Base-by-base conservation (phyloP, 2,329 filamentous ascomycete genomes). In the Leptographium flavum region DNA sequence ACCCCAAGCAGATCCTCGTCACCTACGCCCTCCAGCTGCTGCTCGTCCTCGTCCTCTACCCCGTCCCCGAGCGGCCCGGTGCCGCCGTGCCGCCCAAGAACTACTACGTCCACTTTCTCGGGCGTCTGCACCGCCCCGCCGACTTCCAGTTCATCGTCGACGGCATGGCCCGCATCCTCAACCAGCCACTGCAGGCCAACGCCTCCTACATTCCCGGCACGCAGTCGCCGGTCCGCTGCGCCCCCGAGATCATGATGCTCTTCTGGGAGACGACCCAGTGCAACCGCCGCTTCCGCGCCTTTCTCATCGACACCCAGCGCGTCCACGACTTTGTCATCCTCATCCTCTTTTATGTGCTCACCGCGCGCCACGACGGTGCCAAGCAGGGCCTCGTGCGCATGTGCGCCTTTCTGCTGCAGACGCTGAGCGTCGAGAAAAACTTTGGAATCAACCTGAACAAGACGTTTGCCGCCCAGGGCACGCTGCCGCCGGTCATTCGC, bases 141-240 rank as follows among this genome's bases (percentile, higher is more conserved):
- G 92, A 98, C 60, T 96, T 98, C 57, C 92, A 98, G 60, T 98
- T 98, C 59, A 79, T 96, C 22, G 85, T 93, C 11, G 88, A 95
- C 58, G 88, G 88, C 41, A 94, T 95, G 81, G 88, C 82, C 1
- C 78, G 87, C 54, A 85, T 96, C 40, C 68, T 98, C 42, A 92
- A 93, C 54, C 90, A 95, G 54, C 90, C 90, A 22, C 79, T 95
- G 50, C 87, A 94, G 63, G 82, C 87, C 37, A 93, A 87, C 47
- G 76, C 77, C 11, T 90, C 88, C 1, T 95, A 94, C 60, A 76
- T 95, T 2, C 87, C 90, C 1, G 86, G 87, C 5, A 82, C 81
- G 33, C 86, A 93, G 55, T 76, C 82, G 40, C 76, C 83, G 0
- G 69, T 86, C 43, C 86, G 85, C 57, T 94, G 90, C 72, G 87